phyloP scores from a whole-genome alignment of 345 rosid species.

The Excoecaria cochinchinensis region DNA sequence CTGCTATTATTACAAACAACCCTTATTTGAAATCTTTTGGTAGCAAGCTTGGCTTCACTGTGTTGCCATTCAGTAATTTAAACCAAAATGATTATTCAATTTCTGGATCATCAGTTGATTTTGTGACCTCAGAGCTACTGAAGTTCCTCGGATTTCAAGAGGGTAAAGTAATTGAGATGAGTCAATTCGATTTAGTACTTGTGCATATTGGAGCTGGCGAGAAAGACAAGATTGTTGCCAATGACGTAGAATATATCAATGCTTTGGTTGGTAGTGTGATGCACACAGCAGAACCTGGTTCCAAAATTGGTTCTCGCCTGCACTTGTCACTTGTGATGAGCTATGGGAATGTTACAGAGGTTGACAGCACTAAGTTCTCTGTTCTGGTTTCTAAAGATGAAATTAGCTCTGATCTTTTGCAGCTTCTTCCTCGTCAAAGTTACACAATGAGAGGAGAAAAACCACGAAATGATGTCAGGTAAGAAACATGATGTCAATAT shows the following conservation, averaged over 20 bases:
- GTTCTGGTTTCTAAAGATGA: slow-evolving; percentile 36
- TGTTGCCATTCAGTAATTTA: slow-evolving; percentile 36
- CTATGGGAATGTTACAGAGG: slow-evolving; percentile 53
- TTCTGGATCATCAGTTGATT: slow-evolving; percentile 27
- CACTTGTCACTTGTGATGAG: slow-evolving; percentile 75
- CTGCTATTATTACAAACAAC: slow-evolving; percentile 58
- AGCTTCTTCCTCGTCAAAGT: slow-evolving; percentile 69
- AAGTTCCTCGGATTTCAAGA: slow-evolving; percentile 67
- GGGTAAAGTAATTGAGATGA: slow-evolving; percentile 47
- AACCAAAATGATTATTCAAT: slow-evolving; percentile 25
- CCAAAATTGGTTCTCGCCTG: slow-evolving; percentile 56
- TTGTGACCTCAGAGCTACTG: slow-evolving; percentile 41
- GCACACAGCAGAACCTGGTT: slow-evolving; percentile 52
- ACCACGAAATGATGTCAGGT: slow-evolving; percentile 67
- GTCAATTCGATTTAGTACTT: slow-evolving; percentile 63
- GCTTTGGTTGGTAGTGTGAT: slow-evolving; percentile 52
- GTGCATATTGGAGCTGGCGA: slow-evolving; percentile 61
- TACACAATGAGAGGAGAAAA: slow-evolving; percentile 78
- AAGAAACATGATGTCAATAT: slow-evolving; percentile 17
- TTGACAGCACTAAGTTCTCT: slow-evolving; percentile 38
- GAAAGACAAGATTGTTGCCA: slow-evolving; percentile 12
- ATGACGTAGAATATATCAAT: slow-evolving; percentile 40
- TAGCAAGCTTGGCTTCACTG: slow-evolving; percentile 51
- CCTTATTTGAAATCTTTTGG: slow-evolving; percentile 49
- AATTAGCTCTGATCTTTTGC: slow-evolving; percentile 38